Evolutionary conservation across 805 yeast species (phyloP).

Genomic region (Lachancea dasiensis): DNA sequence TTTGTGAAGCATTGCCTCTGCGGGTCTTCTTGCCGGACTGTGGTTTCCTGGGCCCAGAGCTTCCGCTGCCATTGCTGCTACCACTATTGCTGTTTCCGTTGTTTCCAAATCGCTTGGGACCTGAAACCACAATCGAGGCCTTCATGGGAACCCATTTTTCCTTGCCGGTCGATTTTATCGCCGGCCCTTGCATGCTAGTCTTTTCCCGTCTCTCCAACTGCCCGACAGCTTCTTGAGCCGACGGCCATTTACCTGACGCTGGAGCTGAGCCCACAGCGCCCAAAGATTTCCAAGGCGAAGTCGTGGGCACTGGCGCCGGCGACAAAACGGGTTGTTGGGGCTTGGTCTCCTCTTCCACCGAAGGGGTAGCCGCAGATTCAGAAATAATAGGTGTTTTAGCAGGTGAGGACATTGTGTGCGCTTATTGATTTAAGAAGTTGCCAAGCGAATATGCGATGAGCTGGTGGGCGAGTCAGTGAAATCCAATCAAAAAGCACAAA

Average conservation of each 20-base stretch:
- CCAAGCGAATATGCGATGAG: too few species aligned
- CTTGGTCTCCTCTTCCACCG: slow-evolving; percentile 14
- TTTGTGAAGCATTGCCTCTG: not conserved
- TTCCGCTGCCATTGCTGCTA: slow-evolving; percentile 10
- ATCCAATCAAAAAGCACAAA: too few species aligned
- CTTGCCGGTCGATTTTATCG: slow-evolving; percentile 36
- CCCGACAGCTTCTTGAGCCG: slow-evolving; percentile 31
- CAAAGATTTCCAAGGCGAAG: slow-evolving; percentile 34
- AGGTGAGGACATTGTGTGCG: too few species aligned
- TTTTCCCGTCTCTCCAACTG: slow-evolving; percentile 11
- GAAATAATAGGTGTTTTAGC: too few species aligned
- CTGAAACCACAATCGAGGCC: slow-evolving; percentile 44
- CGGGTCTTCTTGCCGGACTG: slow-evolving; percentile 8
- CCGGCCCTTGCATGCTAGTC: slow-evolving; percentile 10
- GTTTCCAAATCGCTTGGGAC: slow-evolving; percentile 11
- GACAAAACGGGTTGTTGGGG: slow-evolving; percentile 17
- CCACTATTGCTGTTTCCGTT: slow-evolving; percentile 10
- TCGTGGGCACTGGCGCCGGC: slow-evolving; percentile 33
- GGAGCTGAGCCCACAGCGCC: too few species aligned
- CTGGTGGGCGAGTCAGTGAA: too few species aligned
- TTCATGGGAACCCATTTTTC: slow-evolving; percentile 73
- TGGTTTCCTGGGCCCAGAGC: slow-evolving; percentile 3
- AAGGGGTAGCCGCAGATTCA: slow-evolving; percentile 1
- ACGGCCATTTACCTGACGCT: slow-evolving; percentile 37
- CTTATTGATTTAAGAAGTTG: too few species aligned